A percentile compares a stretch with the other conserved stretches of the same genome.
Evolutionary conservation across 345 rosid species (phyloP).

Genomic region (Syzygium grande): DNA sequence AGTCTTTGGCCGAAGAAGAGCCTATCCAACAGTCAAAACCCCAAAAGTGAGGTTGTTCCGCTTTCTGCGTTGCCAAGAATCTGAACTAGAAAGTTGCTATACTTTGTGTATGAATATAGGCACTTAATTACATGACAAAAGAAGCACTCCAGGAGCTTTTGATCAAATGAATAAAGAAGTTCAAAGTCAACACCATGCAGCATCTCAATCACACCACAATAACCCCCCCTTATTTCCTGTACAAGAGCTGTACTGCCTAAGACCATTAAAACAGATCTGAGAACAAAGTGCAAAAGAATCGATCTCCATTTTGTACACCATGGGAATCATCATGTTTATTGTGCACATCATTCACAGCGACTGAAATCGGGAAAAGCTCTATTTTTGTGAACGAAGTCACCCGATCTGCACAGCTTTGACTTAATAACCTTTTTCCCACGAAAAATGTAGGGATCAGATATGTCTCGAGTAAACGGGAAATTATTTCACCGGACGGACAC

Average conservation of each 20-base stretch:
- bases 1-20: not conserved
- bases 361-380: not conserved
- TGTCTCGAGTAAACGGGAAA: not conserved
- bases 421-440: not conserved
- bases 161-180: not conserved
- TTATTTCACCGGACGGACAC: conserved; percentile 74
- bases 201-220: not conserved
- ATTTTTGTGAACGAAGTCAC: not conserved
- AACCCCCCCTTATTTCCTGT: not conserved
- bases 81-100: not conserved
- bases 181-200: not conserved
- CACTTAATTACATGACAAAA: not conserved
- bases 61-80: not conserved
- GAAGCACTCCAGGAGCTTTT: not conserved
- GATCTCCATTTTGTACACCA: not conserved
- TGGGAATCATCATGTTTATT: not conserved
- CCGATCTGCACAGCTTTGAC: not conserved
- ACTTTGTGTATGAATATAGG: not conserved
- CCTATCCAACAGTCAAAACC: not conserved
- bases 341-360: not conserved
- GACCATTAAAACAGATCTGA: not conserved
- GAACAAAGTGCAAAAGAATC: not conserved
- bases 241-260: not conserved
- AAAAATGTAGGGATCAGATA: not conserved
- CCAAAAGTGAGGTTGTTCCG: not conserved